Evolutionary conservation across 176 grass and related monocot genomes (phyloP).

Genomic region (Leersia perrieri): DNA sequence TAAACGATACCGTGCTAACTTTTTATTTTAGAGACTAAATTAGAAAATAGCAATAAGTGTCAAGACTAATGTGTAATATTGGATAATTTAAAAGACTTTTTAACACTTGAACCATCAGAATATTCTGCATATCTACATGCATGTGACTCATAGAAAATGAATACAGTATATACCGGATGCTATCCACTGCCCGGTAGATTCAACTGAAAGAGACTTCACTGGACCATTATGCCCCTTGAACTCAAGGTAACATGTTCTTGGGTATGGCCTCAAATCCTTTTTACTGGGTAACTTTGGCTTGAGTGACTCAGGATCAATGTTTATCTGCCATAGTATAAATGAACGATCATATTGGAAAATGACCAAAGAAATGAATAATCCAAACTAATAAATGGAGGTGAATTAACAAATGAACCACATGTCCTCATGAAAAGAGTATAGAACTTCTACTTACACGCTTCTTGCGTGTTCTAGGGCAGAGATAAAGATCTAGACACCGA

Average conservation of each 20-base stretch:
- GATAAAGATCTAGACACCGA: conserved; percentile 91
- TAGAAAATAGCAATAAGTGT: too few relatives aligned
- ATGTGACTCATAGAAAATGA: neutral
- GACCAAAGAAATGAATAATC: neutral
- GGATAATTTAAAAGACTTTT: too few relatives aligned
- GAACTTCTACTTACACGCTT: conserved; percentile 61
- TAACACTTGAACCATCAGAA: conserved; percentile 6
- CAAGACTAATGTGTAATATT: too few relatives aligned
- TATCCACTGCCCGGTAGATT: conserved; percentile 80
- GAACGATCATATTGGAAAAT: conserved; percentile 13
- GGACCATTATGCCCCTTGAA: conserved; percentile 77
- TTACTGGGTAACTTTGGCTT: conserved; percentile 92
- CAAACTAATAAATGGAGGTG: conserved; percentile 5
- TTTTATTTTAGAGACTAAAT: too few relatives aligned
- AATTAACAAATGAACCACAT: neutral
- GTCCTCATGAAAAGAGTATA: conserved; percentile 3
- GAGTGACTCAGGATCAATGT: conserved; percentile 92
- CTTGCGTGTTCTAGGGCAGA: conserved; percentile 90
- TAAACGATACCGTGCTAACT: too few relatives aligned
- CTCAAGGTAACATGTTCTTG: conserved; percentile 86
- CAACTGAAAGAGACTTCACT: conserved; percentile 82
- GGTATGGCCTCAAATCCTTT: conserved; percentile 97
- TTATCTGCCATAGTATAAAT: conserved; percentile 62
- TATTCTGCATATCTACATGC: neutral
- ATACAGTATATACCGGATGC: conserved; percentile 70